Evolutionary conservation across 176 grass and related monocot species (phyloP).

Genomic region (Melocanna baccifera): DNA sequence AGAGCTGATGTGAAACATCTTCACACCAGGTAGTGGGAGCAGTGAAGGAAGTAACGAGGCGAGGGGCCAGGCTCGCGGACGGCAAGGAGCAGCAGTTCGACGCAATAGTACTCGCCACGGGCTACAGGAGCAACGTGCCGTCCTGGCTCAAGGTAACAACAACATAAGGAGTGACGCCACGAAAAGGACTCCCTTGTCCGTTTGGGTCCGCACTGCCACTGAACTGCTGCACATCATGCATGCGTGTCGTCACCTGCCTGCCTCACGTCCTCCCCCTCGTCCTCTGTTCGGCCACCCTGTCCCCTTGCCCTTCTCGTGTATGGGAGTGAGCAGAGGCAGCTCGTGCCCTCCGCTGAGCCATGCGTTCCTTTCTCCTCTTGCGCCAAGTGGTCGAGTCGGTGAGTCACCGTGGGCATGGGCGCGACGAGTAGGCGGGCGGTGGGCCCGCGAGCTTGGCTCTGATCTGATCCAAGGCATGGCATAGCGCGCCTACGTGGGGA

Average conservation of each 20-base stretch:
- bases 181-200: slow-evolving; percentile 39
- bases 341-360: slow-evolving; percentile 10
- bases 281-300: slow-evolving; percentile 21
- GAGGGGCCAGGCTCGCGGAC: slow-evolving; percentile 76
- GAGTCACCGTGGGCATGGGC: slow-evolving; percentile 14
- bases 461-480: not conserved
- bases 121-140: slow-evolving; percentile 96
- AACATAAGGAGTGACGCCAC: slow-evolving; percentile 2
- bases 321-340: slow-evolving; percentile 38
- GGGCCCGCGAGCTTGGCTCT: not conserved
- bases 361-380: slow-evolving; percentile 21
- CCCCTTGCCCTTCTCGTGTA: slow-evolving; percentile 49
- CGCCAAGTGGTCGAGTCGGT: slow-evolving; percentile 29
- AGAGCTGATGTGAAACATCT: not conserved
- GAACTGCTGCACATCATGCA: not conserved
- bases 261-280: not conserved
- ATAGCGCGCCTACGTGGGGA: not conserved
- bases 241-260: not conserved
- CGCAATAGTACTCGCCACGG: slow-evolving; percentile 74
- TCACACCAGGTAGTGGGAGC: slow-evolving; percentile 63
- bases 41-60: slow-evolving; percentile 81
- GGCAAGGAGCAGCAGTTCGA: slow-evolving; percentile 90
- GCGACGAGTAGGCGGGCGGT: not conserved
- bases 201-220: not conserved
- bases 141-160: slow-evolving; percentile 86